A percentile compares a stretch with the other conserved stretches of the same genome.
These are phyloP conservation scores for Monilinia polystroma DNA, from an alignment of 2,329 filamentous ascomycete species.

Conservation along the genomic window DNA sequence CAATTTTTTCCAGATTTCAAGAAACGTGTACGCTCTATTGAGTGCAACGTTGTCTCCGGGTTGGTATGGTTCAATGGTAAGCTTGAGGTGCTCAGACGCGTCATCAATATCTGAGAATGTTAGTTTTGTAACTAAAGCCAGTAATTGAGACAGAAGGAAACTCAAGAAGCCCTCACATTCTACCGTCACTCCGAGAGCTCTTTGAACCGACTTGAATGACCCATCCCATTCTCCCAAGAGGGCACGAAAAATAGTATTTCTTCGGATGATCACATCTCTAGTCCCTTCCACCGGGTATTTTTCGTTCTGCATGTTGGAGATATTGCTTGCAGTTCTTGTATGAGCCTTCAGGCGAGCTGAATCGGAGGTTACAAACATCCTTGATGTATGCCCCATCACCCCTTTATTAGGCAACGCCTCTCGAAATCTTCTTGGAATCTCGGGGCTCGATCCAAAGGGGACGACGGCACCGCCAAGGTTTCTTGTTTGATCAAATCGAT, in stretches of 20 bases:
- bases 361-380: constrained; percentile 22
- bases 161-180: not conserved
- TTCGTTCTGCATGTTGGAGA: constrained; percentile 15
- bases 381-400: constrained; percentile 25
- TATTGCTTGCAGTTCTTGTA: constrained; percentile 30
- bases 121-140: not conserved
- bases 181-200: constrained; percentile 13
- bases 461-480: too few species aligned
- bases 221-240: constrained; percentile 5
- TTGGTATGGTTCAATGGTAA: constrained; percentile 10
- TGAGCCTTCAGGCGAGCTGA: constrained; percentile 26
- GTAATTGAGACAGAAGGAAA: not conserved
- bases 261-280: constrained; percentile 11
- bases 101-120: constrained; percentile 7
- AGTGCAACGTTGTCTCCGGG: constrained; percentile 7
- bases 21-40: not conserved
- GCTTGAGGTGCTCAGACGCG: not conserved
- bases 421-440: not conserved
- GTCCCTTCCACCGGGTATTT: not conserved
- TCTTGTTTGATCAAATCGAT: not conserved
- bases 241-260: constrained; percentile 4
- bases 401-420: not conserved
- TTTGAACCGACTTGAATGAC: constrained; percentile 1
- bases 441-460: constrained; percentile 1
- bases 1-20: constrained; percentile 14